phyloP scores from a whole-genome alignment of 1,139 yeast species.

The Arxiozyma slooffiae region DNA sequence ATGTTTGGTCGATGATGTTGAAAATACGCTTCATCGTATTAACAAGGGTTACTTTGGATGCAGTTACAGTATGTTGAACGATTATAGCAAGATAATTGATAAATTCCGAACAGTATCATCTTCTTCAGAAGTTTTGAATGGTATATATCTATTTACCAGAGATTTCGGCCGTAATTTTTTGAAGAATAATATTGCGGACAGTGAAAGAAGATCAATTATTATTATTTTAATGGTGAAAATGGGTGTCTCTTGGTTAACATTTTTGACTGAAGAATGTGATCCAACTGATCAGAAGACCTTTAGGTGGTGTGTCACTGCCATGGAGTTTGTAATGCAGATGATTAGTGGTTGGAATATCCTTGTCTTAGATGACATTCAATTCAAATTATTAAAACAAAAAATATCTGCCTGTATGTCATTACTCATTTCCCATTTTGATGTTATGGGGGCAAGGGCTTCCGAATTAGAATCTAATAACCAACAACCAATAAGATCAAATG shows the following conservation, averaged over 20 bases:
- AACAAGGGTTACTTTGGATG: conserved; percentile 62
- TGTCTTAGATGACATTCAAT: conserved; percentile 70
- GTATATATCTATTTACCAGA: conserved; percentile 67
- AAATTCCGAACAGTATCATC: conserved; percentile 43
- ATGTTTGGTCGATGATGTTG: conserved; percentile 66
- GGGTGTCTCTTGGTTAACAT: conserved; percentile 85
- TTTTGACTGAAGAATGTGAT: conserved; percentile 87
- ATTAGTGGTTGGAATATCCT: conserved; percentile 83
- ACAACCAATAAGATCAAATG: conserved; percentile 26
- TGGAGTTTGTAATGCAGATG: conserved; percentile 94
- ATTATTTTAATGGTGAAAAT: conserved; percentile 65
- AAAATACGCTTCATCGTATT: conserved; percentile 59
- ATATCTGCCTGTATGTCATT: conserved; percentile 94
- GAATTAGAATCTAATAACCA: conserved; percentile 54
- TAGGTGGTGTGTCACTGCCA: conserved; percentile 90
- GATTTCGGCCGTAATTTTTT: conserved; percentile 75
- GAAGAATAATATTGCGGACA: conserved; percentile 49
- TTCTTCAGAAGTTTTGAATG: conserved; percentile 69
- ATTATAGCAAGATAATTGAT: conserved; percentile 46
- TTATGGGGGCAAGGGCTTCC: conserved; percentile 88
- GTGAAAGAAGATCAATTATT: conserved; percentile 50
- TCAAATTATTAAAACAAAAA: conserved; percentile 59
- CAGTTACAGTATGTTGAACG: conserved; percentile 56
- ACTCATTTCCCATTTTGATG: conserved; percentile 88
- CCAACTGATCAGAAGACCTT: conserved; percentile 88